phyloP scores from a whole-genome alignment of 2,329 filamentous ascomycete genomes.

The Hymenoscyphus scutula region DNA sequence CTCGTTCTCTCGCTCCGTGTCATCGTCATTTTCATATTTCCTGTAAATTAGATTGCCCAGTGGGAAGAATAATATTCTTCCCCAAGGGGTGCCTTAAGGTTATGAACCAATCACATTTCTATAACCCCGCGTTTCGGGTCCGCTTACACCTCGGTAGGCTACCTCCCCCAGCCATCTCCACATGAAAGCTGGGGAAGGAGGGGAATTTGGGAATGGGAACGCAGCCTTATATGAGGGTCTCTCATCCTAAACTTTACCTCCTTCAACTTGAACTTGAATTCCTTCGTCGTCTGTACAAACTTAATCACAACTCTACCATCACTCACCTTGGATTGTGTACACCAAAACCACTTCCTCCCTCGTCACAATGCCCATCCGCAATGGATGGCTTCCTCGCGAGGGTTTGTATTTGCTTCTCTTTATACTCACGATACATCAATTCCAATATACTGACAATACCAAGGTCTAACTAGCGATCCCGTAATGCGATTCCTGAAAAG shows the following conservation, averaged over 20 bases:
- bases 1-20: too few relatives aligned
- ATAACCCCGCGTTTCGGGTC: conserved; percentile 7
- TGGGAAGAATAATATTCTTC: neutral
- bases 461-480: conserved; percentile 58
- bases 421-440: neutral
- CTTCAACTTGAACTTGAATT: neutral
- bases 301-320: neutral
- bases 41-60: neutral
- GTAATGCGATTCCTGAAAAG: conserved; percentile 54
- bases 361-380: conserved; percentile 45
- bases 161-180: conserved; percentile 1
- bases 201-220: neutral
- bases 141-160: neutral
- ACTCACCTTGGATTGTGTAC: neutral
- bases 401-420: conserved; percentile 33
- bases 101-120: neutral
- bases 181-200: conserved; percentile 1
- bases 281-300: neutral
- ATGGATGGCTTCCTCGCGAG: conserved; percentile 51
- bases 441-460: conserved; percentile 9
- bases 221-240: neutral
- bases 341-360: neutral
- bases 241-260: neutral
- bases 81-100: too few relatives aligned
- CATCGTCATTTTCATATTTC: neutral